Evolutionary conservation across 371 early-diverging fungal species (phyloP).

Genomic region (Mortierella sp.): DNA sequence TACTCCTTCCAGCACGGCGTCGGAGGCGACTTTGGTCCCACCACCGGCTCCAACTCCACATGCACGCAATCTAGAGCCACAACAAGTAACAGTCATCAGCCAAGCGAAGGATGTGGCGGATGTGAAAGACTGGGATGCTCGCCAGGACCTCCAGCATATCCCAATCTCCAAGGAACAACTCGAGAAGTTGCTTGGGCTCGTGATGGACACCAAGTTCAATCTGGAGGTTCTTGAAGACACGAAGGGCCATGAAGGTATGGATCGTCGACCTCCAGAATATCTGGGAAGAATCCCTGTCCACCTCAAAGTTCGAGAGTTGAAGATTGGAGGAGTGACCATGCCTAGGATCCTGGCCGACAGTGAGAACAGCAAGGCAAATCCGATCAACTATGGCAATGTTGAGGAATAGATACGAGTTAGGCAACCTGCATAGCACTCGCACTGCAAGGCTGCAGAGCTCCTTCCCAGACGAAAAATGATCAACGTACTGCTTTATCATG

Average conservation of each 20-base stretch:
- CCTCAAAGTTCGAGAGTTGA: slow-evolving; percentile 16
- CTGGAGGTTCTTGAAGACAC: slow-evolving; percentile 10
- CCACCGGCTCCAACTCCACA: background rate
- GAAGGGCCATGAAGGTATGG: background rate
- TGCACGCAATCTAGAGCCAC: background rate
- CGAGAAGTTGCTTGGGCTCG: slow-evolving; percentile 6
- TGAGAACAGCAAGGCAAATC: slow-evolving; percentile 10
- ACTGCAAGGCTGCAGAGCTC: too few species aligned
- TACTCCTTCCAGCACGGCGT: too few species aligned
- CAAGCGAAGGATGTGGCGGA: too few species aligned
- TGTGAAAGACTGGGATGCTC: background rate
- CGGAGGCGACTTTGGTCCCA: background rate
- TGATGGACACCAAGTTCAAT: slow-evolving; percentile 8
- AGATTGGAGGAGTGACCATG: slow-evolving; percentile 21
- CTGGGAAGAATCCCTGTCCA: slow-evolving; percentile 30
- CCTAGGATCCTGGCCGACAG: slow-evolving; percentile 1
- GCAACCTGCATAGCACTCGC: too few species aligned
- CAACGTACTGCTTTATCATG: too few species aligned
- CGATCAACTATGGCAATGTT: slow-evolving; percentile 32
- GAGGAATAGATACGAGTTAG: too few species aligned
- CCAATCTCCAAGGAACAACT: slow-evolving; percentile 14
- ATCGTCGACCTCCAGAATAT: background rate
- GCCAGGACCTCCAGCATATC: background rate
- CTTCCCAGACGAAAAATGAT: too few species aligned
- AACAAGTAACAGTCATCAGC: too few species aligned